Evolutionary conservation across 2,329 filamentous ascomycete genomes (phyloP), one percentile per base, ranked within the genome.

Genomic region (Chrysosporium keratinophilum): DNA sequence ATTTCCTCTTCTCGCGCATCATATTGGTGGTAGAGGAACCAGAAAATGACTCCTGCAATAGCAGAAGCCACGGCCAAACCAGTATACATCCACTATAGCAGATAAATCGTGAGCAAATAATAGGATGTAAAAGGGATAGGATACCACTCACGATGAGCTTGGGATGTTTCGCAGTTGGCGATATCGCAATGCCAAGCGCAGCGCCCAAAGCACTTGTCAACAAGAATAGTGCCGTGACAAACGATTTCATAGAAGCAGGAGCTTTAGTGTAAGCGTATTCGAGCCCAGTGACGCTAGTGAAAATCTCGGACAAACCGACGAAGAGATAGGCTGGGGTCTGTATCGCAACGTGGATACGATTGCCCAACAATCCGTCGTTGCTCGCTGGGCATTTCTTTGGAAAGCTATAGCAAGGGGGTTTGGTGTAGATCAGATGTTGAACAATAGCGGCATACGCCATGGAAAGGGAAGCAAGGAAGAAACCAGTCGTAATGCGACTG

Each of bases 231-330:
- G 79, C 73, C 62, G 77, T 74, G 33, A 82, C 76, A 10, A 78
- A 80, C 0, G 78, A 81, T 64, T 82, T 79, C 82, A 87, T 85
- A 63, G 75, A 80, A 44, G 77, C 76, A 1, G 84, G 84, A 0
- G 84, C 84, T 68, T 87, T 86, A 61, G 82, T 85, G 68, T 82
- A 87, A n/a, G 83, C 84, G 59, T 87, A 87, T 66, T 87, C 84
- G 9, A 85, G 76, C 55, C 80, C 79, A 0, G 83, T 85, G 57
- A 87, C 80, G 10, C 80, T 83, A 45, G 80, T 80, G 54, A 81
- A 72, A 53, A 78, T 76, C 64, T 85, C 82, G 1, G 78, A 72
- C 17, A 74, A 48, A 61, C 70, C 71, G 52, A 74, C 72, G 54
- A 74, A 65, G 33, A 74, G 57, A 59, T 75, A 72, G 31, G 70